Percentiles rank a stretch among this genome's conserved stretches.
These are phyloP conservation scores for Calendula officinalis DNA, from an alignment of 129 eudicot species.

Conservation along the genomic window DNA sequence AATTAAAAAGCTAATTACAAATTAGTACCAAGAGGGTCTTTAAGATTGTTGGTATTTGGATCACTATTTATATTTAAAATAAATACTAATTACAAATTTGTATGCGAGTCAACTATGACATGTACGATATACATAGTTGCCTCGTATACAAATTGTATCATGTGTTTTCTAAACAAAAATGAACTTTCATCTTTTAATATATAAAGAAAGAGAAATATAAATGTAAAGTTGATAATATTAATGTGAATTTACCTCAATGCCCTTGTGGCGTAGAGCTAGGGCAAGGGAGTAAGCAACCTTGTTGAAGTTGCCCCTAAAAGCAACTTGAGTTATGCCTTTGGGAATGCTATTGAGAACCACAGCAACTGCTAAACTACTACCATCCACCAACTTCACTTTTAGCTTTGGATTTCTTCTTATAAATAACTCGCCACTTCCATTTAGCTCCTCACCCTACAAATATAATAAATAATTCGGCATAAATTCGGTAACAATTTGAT, in stretches of 20 bases:
- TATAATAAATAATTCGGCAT: too few relatives aligned
- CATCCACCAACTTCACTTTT: constrained; percentile 68
- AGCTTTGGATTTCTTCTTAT: constrained; percentile 53
- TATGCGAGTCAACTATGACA: too few relatives aligned
- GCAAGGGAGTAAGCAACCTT: constrained; percentile 57
- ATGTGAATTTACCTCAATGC: constrained; percentile 50
- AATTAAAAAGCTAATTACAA: too few relatives aligned
- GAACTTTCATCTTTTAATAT: background rate
- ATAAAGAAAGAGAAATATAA: background rate
- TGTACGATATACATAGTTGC: too few relatives aligned
- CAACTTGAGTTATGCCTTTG: constrained; percentile 61
- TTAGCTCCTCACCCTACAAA: constrained; percentile 56
- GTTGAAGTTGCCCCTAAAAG: constrained; percentile 45
- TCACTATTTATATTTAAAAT: too few relatives aligned
- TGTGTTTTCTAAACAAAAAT: too few relatives aligned
- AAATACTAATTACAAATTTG: too few relatives aligned
- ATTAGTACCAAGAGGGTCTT: too few relatives aligned
- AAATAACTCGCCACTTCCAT: constrained; percentile 55
- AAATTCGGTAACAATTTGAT: background rate
- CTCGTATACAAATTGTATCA: too few relatives aligned
- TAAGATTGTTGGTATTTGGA: too few relatives aligned
- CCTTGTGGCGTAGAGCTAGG: constrained; percentile 52
- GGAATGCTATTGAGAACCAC: constrained; percentile 66
- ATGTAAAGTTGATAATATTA: too few relatives aligned
- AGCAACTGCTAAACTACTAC: constrained; percentile 75